Percentiles rank a stretch among this genome's conserved stretches.
phyloP scores from a whole-genome alignment of 495 filamentous ascomycete genomes.

The Talaromyces borbonicus region DNA sequence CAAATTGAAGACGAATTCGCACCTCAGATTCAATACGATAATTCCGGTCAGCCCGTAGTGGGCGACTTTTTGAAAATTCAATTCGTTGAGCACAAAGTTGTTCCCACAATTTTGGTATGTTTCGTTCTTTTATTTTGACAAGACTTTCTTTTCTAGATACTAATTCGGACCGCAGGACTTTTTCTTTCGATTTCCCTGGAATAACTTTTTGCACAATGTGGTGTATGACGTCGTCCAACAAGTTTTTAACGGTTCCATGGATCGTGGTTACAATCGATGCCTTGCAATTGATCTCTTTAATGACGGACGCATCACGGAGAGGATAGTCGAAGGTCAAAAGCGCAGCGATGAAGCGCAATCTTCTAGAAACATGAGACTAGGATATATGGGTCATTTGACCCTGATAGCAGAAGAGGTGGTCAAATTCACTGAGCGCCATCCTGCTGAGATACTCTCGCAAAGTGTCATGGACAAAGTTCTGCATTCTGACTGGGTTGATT shows the following conservation, averaged over 20 bases:
- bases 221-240: conserved; percentile 99
- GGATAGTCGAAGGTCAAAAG: conserved; percentile 83
- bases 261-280: conserved; percentile 83
- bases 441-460: conserved; percentile 75
- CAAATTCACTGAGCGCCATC: conserved; percentile 92
- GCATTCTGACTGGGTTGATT: conserved; percentile 82
- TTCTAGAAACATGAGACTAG: conserved; percentile 78
- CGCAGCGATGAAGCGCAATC: conserved; percentile 75
- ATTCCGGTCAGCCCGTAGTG: conserved; percentile 77
- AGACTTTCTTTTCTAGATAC: too few relatives aligned
- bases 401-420: conserved; percentile 98
- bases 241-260: conserved; percentile 98
- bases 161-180: too few relatives aligned
- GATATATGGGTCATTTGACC: conserved; percentile 97
- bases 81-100: conserved; percentile 89
- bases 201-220: conserved; percentile 99
- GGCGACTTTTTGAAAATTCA: conserved; percentile 94
- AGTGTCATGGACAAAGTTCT: conserved; percentile 81
- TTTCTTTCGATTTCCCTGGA: conserved; percentile 99
- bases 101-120: conserved; percentile 89
- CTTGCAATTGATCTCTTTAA: conserved; percentile 93
- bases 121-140: conserved; percentile 2
- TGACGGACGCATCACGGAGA: conserved; percentile 76
- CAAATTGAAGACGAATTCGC: conserved; percentile 23
- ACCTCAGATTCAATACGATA: conserved; percentile 48